A percentile compares a stretch with the other conserved stretches of the same genome.
phyloP scores from a whole-genome alignment of 441 rosid genomes.

The Populus hybrid region DNA sequence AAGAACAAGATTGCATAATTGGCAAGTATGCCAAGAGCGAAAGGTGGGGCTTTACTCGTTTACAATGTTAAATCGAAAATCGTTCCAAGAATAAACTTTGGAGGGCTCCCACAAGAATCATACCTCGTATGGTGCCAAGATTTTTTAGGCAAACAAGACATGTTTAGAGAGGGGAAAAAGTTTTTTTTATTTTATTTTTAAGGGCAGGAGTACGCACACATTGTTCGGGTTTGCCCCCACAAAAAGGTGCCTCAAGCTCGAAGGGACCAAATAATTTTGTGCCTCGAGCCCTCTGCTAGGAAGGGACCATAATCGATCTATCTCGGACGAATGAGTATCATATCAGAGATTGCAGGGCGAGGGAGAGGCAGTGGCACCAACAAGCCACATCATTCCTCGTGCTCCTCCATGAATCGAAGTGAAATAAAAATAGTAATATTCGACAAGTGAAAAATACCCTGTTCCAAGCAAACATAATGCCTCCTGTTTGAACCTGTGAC shows the following conservation, averaged over 20 bases:
- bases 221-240: conserved; percentile 18
- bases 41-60: background rate
- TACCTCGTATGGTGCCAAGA: conserved; percentile 20
- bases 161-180: background rate
- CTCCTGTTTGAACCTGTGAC: conserved; percentile 23
- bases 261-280: conserved; percentile 17
- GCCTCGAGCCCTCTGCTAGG: conserved; percentile 39
- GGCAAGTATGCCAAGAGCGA: background rate
- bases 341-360: conserved; percentile 5
- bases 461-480: conserved; percentile 55
- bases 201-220: conserved; percentile 5
- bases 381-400: conserved; percentile 63
- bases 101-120: conserved; percentile 28
- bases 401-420: conserved; percentile 21
- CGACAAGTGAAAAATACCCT: conserved; percentile 14
- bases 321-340: conserved; percentile 30
- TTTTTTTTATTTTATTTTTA: background rate
- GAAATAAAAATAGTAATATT: background rate
- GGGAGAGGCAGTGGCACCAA: background rate
- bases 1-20: background rate
- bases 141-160: background rate
- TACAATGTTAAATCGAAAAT: background rate
- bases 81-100: background rate
- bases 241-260: background rate
- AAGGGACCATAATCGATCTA: conserved; percentile 21